Evolutionary conservation across 2,329 filamentous ascomycete species (phyloP).

Genomic region (Zymoseptoria crescenta): DNA sequence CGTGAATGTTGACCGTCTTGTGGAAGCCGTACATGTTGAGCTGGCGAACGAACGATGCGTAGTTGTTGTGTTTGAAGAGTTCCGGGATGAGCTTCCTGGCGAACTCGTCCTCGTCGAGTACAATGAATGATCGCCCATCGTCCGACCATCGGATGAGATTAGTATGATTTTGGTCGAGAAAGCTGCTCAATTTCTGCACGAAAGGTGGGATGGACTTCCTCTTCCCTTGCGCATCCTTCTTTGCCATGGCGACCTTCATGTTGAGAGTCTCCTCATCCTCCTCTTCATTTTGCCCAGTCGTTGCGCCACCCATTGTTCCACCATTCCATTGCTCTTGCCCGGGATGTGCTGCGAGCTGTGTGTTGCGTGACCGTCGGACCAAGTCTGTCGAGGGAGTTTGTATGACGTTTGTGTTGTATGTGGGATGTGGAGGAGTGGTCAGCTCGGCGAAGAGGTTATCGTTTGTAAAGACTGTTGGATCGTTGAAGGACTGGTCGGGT

Average conservation of each 20-base stretch:
- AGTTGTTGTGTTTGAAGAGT: conserved; percentile 96
- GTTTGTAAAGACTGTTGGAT: conserved; percentile 32
- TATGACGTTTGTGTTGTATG: conserved; percentile 16
- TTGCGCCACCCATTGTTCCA: conserved; percentile 28
- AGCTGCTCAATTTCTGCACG: conserved; percentile 96
- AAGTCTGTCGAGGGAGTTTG: conserved; percentile 35
- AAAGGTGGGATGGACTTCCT: conserved; percentile 95
- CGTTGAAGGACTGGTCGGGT: conserved; percentile 28
- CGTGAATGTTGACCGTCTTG: conserved; percentile 70
- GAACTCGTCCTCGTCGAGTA: conserved; percentile 89
- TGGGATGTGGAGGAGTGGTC: conserved; percentile 21
- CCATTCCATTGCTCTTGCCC: conserved; percentile 36
- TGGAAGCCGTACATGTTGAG: conserved; percentile 99
- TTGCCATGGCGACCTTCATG: conserved; percentile 69
- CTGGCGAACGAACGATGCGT: conserved; percentile 95
- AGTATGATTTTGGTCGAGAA: conserved; percentile 86
- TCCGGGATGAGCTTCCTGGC: conserved; percentile 66
- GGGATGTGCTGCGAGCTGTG: conserved; percentile 32
- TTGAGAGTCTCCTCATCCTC: conserved; percentile 64
- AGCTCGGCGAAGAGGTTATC: conserved; percentile 25
- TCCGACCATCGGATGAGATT: conserved; percentile 96
- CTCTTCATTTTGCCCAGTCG: conserved; percentile 48
- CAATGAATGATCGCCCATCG: conserved; percentile 91
- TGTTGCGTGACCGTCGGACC: conserved; percentile 39
- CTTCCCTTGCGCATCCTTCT: conserved; percentile 80